Evolutionary conservation across 148 eudicot genomes (phyloP).

Genomic region (Camellia sinensis): DNA sequence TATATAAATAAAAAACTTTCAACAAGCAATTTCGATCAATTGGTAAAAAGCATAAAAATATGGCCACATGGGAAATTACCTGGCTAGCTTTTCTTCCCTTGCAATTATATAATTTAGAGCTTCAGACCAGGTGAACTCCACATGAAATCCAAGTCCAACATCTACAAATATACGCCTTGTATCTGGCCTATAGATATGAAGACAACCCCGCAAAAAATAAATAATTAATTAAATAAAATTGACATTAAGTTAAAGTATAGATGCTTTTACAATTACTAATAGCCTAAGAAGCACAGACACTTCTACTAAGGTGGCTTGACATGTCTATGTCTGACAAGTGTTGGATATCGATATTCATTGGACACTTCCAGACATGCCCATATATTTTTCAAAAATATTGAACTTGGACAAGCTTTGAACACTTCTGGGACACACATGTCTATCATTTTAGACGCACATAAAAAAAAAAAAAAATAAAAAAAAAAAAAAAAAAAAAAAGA

Average conservation of each 20-base stretch:
- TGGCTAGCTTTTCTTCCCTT: conserved; percentile 72
- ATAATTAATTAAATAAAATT: neutral
- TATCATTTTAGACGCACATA: too few species aligned
- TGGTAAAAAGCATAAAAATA: neutral
- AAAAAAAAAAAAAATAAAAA: too few species aligned
- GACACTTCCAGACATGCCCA: too few species aligned
- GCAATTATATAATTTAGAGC: conserved; percentile 64
- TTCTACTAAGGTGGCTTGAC: too few species aligned
- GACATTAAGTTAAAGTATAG: neutral
- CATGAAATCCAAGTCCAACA: conserved; percentile 89
- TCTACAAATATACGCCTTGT: conserved; percentile 83
- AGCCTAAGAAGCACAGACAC: neutral
- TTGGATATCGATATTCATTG: too few species aligned
- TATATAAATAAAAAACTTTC: neutral
- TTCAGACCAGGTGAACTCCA: conserved; percentile 94
- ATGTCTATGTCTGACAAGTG: too few species aligned
- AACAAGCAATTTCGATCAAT: neutral
- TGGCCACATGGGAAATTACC: conserved; percentile 30
- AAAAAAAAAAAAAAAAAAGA: too few species aligned
- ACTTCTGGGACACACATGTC: too few species aligned
- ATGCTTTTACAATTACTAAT: neutral
- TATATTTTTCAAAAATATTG: too few species aligned
- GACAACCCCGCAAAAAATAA: neutral
- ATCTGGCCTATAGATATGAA: conserved; percentile 62
- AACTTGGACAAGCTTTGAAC: too few species aligned